Conservation (phyloP, 441 rosid genomes). For the Erodium trifolium region DNA sequence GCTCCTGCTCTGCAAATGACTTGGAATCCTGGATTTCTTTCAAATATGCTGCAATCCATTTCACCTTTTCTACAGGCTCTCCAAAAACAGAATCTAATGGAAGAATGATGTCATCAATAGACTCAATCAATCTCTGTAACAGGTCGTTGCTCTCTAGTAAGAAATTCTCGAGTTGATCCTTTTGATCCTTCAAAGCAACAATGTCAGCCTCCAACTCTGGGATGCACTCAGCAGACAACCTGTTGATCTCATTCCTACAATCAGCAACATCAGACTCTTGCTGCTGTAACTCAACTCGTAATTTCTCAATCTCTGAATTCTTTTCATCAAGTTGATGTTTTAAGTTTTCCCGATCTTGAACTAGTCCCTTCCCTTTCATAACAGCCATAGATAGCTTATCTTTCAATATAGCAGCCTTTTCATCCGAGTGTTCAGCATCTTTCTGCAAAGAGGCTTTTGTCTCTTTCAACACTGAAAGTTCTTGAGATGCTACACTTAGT, state of each 20-base stretch:
- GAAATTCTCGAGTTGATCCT: conserved; percentile 56
- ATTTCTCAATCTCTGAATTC: conserved; percentile 54
- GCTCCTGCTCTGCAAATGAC: conserved; percentile 43
- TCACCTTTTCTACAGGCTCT: conserved; percentile 57
- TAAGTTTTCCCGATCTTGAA: conserved; percentile 74
- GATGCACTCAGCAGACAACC: conserved; percentile 42
- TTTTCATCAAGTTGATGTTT: conserved; percentile 61
- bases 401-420: conserved; percentile 62
- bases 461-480: not conserved
- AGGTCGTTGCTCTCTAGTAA: conserved; percentile 48
- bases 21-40: conserved; percentile 53
- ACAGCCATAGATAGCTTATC: conserved; percentile 91
- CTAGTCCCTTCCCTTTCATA: conserved; percentile 92
- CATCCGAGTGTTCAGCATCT: conserved; percentile 72
- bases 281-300: conserved; percentile 51
- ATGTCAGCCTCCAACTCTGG: conserved; percentile 63
- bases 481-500: conserved; percentile 3
- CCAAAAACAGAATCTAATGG: conserved; percentile 42
- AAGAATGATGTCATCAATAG: conserved; percentile 40
- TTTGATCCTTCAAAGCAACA: conserved; percentile 35
- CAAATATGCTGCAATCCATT: conserved; percentile 46
- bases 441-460: conserved; percentile 31
- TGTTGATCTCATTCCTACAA: conserved; percentile 46
- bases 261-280: conserved; percentile 40
- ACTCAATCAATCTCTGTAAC: conserved; percentile 44